Conservation (phyloP, 2,329 filamentous ascomycete species). For the Passalora sequoiae region DNA sequence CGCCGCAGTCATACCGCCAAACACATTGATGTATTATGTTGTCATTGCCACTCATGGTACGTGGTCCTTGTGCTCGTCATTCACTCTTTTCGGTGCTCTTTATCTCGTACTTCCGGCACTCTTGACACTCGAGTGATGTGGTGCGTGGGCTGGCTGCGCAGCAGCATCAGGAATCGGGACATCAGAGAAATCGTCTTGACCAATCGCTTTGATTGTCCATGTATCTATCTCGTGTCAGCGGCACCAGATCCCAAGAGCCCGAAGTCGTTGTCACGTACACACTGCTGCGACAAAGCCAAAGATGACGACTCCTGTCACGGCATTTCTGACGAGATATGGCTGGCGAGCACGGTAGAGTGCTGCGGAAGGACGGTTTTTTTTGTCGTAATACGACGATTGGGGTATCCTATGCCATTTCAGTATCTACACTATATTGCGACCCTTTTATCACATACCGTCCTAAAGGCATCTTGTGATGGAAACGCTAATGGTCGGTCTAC, state of each 20-base stretch:
- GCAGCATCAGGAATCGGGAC: slow-evolving; percentile 80
- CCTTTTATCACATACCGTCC: slow-evolving; percentile 14
- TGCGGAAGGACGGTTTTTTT: slow-evolving; percentile 75
- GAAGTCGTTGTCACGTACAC: slow-evolving; percentile 57
- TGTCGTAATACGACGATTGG: slow-evolving; percentile 84
- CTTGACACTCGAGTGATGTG: slow-evolving; percentile 21
- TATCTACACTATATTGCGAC: neutral
- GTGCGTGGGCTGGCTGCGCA: slow-evolving; percentile 38
- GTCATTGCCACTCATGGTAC: too few relatives aligned
- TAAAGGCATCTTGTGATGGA: slow-evolving; percentile 22
- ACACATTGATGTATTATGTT: too few relatives aligned
- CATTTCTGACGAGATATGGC: slow-evolving; percentile 88
- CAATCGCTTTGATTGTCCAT: slow-evolving; percentile 75
- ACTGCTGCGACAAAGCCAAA: slow-evolving; percentile 72
- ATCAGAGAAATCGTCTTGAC: slow-evolving; percentile 95
- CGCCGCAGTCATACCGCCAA: too few relatives aligned
- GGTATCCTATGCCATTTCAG: slow-evolving; percentile 41
- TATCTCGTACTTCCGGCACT: slow-evolving; percentile 22
- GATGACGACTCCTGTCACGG: slow-evolving; percentile 70
- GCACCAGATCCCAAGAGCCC: neutral
- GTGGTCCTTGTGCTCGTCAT: too few relatives aligned
- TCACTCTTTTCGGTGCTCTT: too few relatives aligned
- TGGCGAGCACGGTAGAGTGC: slow-evolving; percentile 86
- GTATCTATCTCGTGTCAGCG: slow-evolving; percentile 48
- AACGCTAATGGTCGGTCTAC: too few relatives aligned